A percentile compares a stretch with the other conserved stretches of the same genome.
These are phyloP conservation scores for Rhododendron henanense DNA, from an alignment of 148 eudicot species.

Conservation along the genomic window DNA sequence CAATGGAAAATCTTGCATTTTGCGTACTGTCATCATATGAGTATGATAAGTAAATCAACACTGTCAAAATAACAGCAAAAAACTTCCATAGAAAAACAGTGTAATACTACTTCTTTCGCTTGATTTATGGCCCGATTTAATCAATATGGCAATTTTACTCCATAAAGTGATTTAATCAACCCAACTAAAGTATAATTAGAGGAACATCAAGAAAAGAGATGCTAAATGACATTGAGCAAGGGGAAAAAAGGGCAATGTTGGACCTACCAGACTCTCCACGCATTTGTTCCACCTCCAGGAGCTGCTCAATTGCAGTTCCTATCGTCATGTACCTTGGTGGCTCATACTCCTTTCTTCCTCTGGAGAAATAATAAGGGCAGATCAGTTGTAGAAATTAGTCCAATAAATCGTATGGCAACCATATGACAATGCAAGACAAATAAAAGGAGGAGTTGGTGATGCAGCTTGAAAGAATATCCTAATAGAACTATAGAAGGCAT, in stretches of 20 bases:
- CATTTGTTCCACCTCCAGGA: conserved; percentile 76
- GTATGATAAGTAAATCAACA: neutral
- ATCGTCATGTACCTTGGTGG: conserved; percentile 90
- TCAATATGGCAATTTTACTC: neutral
- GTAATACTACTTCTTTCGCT: neutral
- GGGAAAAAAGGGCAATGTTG: neutral
- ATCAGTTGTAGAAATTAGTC: neutral
- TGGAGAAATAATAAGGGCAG: conserved; percentile 20
- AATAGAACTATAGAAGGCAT: neutral
- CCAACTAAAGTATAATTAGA: neutral
- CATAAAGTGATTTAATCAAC: neutral
- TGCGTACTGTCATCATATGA: too few species aligned
- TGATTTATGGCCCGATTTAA: neutral
- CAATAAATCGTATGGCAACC: neutral
- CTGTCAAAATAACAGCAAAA: neutral
- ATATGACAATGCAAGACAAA: neutral
- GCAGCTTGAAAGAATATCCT: neutral
- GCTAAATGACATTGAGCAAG: neutral
- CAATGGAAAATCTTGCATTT: neutral
- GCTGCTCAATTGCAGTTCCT: conserved; percentile 81
- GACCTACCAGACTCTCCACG: conserved; percentile 62
- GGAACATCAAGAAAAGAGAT: neutral
- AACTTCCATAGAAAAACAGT: neutral
- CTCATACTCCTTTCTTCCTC: conserved; percentile 87
- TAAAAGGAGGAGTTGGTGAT: neutral